Conservation (phyloP, 2,329 filamentous ascomycete genomes). For the Aspergillus ustus region DNA sequence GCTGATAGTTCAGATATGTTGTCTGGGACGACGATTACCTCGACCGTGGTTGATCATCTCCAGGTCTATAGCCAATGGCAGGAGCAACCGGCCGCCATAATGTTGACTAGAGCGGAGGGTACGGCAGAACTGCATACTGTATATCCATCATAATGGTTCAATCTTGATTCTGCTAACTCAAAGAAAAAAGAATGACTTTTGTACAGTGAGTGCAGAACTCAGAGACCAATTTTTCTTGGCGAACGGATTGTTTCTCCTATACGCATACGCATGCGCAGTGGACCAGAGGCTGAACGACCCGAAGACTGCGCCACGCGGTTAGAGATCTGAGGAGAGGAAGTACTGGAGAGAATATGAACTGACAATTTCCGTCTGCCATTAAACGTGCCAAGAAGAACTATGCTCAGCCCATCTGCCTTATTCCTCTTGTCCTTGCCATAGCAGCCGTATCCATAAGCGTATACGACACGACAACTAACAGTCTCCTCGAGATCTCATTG, state of each 20-base stretch:
- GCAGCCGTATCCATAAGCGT: background rate
- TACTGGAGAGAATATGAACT: background rate
- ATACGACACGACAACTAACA: background rate
- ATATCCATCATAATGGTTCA: too few relatives aligned
- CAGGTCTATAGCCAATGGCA: too few relatives aligned
- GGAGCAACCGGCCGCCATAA: too few relatives aligned
- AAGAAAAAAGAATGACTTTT: too few relatives aligned
- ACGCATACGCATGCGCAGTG: background rate
- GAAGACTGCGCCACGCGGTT: background rate
- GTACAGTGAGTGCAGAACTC: too few relatives aligned
- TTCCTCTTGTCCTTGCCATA: background rate
- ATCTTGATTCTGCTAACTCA: too few relatives aligned
- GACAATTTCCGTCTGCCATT: background rate
- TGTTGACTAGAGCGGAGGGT: too few relatives aligned
- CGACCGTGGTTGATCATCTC: too few relatives aligned
- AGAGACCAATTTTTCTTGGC: background rate
- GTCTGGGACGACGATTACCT: too few relatives aligned
- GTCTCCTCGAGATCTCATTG: background rate
- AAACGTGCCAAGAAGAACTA: background rate
- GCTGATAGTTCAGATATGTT: too few relatives aligned
- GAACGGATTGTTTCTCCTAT: background rate
- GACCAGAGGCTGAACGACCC: background rate
- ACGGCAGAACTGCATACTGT: too few relatives aligned
- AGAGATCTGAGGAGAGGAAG: background rate
- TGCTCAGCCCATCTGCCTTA: background rate